Evolutionary conservation across 352 stramenopile species (phyloP).

Genomic region (Phytophthora pluvialis): DNA sequence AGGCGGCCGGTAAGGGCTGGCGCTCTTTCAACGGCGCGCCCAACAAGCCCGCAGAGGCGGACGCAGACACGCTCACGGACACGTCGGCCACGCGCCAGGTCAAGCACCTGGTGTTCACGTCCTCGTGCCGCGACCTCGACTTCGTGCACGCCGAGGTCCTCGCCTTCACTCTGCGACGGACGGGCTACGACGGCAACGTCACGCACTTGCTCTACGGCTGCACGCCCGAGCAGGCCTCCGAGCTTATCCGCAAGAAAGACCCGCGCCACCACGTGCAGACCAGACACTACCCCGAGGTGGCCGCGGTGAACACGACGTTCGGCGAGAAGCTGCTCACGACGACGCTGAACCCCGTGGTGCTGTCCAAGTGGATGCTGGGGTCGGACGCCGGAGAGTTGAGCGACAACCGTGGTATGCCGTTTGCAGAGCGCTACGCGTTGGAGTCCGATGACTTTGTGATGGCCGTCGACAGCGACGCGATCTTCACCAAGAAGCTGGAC

Average conservation of each 20-base stretch:
- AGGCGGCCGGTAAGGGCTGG: constrained; percentile 26
- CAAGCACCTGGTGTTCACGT: constrained; percentile 79
- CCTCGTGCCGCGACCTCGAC: constrained; percentile 66
- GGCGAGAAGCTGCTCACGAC: constrained; percentile 69
- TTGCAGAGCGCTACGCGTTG: constrained; percentile 45
- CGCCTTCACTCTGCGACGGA: constrained; percentile 64
- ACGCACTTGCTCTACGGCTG: constrained; percentile 84
- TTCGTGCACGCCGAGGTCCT: constrained; percentile 76
- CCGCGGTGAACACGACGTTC: constrained; percentile 42
- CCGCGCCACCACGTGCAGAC: constrained; percentile 50
- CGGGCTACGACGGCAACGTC: constrained; percentile 61
- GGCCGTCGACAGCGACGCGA: constrained; percentile 79
- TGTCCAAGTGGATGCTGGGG: constrained; percentile 64
- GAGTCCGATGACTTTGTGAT: constrained; percentile 73
- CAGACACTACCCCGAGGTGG: constrained; percentile 49
- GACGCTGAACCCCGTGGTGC: constrained; percentile 59
- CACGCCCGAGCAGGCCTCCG: constrained; percentile 37
- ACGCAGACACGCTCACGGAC: constrained; percentile 33
- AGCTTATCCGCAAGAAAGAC: constrained; percentile 62
- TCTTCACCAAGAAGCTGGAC: constrained; percentile 84
- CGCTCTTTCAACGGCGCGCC: constrained; percentile 22
- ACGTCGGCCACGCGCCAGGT: constrained; percentile 57
- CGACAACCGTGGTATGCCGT: constrained; percentile 19
- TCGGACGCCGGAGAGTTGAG: constrained; percentile 29
- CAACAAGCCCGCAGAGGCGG: constrained; percentile 11